Percentiles rank a stretch among this genome's conserved stretches.
phyloP scores from a whole-genome alignment of 352 stramenopile genomes.

The Phytopythium ostracodes region DNA sequence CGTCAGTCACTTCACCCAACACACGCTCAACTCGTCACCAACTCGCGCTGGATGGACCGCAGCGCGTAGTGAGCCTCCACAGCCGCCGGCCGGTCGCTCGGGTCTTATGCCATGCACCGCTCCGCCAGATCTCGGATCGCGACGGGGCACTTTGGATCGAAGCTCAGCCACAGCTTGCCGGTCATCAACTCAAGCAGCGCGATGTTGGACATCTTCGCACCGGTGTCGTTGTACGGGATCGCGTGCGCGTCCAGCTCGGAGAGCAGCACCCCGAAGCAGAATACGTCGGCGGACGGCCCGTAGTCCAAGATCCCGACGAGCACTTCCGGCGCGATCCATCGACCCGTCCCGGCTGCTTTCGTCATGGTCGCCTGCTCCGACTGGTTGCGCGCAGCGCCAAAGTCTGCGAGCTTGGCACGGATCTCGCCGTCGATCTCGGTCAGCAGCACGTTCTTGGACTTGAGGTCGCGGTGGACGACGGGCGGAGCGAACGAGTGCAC shows the following conservation, averaged over 20 bases:
- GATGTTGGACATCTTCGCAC: background rate
- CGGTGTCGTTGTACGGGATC: constrained; percentile 3
- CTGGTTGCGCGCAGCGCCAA: constrained; percentile 4
- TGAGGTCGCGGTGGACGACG: constrained; percentile 15
- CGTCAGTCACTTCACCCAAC: too few species aligned
- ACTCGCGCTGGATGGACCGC: background rate
- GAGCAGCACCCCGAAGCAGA: constrained; percentile 64
- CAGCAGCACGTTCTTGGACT: constrained; percentile 13
- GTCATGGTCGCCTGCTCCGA: constrained; percentile 9
- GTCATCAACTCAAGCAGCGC: background rate
- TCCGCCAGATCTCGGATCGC: background rate
- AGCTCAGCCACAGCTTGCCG: background rate
- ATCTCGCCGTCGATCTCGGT: background rate
- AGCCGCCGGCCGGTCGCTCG: background rate
- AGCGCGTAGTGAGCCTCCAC: background rate
- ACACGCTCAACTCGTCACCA: too few species aligned
- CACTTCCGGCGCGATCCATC: constrained; percentile 18
- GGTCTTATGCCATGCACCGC: constrained; percentile 4
- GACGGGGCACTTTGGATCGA: background rate
- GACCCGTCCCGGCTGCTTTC: constrained; percentile 2
- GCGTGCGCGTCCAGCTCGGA: constrained; percentile 16
- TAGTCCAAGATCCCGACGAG: constrained; percentile 30
- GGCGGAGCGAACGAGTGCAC: constrained; percentile 9
- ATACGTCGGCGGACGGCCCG: constrained; percentile 55
- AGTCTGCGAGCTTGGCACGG: constrained; percentile 11